Conservation (phyloP, 345 rosid genomes). For the Pugionium cornutum region DNA sequence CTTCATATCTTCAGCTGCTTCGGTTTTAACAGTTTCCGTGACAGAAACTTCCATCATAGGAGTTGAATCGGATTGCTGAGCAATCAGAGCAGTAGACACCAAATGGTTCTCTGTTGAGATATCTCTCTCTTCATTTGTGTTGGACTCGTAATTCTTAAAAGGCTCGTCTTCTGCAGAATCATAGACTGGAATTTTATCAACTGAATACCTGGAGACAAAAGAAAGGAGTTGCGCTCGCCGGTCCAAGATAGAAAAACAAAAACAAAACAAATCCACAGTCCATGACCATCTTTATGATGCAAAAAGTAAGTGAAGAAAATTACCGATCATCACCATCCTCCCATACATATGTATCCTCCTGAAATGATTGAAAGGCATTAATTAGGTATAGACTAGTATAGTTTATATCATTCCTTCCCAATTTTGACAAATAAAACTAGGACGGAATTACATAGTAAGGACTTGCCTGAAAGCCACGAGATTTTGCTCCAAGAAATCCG, state of each 20-base stretch:
- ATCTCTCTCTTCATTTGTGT: constrained; percentile 39
- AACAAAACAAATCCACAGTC: too few relatives aligned
- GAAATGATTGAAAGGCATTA: too few relatives aligned
- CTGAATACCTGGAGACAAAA: constrained; percentile 43
- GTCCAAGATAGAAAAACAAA: too few relatives aligned
- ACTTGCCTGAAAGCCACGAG: constrained; percentile 94
- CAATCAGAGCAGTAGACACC: constrained; percentile 46
- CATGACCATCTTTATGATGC: too few relatives aligned
- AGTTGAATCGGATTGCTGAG: constrained; percentile 45
- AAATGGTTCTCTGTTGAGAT: constrained; percentile 38
- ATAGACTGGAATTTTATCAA: constrained; percentile 83
- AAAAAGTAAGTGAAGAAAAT: too few relatives aligned
- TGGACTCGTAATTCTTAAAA: constrained; percentile 44
- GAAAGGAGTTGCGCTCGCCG: too few relatives aligned
- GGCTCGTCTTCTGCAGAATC: constrained; percentile 98
- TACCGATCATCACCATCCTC: constrained; percentile 90
- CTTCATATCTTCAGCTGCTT: constrained; percentile 47
- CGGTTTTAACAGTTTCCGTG: constrained; percentile 46
- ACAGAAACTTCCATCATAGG: constrained; percentile 46
- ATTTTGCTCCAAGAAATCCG: constrained; percentile 97
- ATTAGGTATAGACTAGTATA: background rate
- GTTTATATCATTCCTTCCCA: background rate
- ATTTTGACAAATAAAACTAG: background rate
- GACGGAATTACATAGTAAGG: background rate
- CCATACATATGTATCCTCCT: constrained; percentile 80